Evolutionary conservation across 108 stramenopile genomes (phyloP), one percentile per base, ranked within the genome.

Genomic region (Pseudonitzschia delicatissima): DNA sequence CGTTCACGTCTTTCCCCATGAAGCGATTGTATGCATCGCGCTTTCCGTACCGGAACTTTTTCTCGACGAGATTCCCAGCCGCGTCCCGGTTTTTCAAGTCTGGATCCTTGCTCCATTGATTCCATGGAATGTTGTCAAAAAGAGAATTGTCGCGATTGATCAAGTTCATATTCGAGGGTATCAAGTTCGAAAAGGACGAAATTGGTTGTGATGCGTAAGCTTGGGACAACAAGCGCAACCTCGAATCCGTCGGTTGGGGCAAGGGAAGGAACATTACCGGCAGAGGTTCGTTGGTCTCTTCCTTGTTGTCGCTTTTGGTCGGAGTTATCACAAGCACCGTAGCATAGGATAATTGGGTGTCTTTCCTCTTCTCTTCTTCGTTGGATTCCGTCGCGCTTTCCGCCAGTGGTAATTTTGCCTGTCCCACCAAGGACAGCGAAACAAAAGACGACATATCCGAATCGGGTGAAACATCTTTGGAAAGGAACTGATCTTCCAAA

Each of bases 11-110:
- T 61, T 90, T 91, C 4, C 94, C 94, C 76, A 83, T 77, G 48
- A 95, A 74, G n/a, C 89, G 72, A 61, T 87, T 79, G 74, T 86
- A 95, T 2, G 92, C 92, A 66, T 91, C 91, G 40, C 91, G 69
- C 69, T 96, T 96, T 13, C 92, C 96, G 57, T 81, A 64, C 21
- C 85, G 68, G 57, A 69, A 87, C 55, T 78, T 83, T 61, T 35
- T 36, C 8, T 74, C 78, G n/a, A 88, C 71, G 18, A 70, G 55
- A 73, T 93, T 93, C 11, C 66, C 64, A 8, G 92, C 82, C 11
- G 86, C 87, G 77, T 93, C 92, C 45, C 84, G 61, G 55, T 86
- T 85, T 27, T 73, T 64, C n/a, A 59, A 3, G 20, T 78, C 57
- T 11, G 88, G 86, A 74, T 93, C 89, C 4, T 88, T 69, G 45